Evolutionary conservation across 768 basidiomycete genomes (phyloP).

Genomic region (Rickenella mellea): DNA sequence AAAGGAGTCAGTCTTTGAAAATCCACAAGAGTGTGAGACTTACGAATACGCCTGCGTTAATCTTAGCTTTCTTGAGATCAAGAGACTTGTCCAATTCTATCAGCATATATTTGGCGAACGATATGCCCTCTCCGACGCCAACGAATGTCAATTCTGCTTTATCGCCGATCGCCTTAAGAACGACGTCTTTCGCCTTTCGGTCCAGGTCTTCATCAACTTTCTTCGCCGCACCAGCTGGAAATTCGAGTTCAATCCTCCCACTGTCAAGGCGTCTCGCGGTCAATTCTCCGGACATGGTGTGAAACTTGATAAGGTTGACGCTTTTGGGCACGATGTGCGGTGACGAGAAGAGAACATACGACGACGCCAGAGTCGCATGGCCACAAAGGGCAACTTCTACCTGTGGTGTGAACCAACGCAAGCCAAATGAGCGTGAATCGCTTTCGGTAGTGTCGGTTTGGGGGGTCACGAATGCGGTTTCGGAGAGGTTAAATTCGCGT

Average conservation of each 20-base stretch:
- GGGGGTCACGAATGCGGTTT: constrained; percentile 12
- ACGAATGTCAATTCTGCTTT: constrained; percentile 9
- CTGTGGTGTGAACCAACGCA: constrained; percentile 20
- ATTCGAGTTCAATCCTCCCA: constrained; percentile 15
- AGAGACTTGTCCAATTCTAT: constrained; percentile 14
- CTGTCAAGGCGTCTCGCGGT: constrained; percentile 4
- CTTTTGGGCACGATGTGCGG: constrained; percentile 1
- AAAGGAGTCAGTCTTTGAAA: neutral
- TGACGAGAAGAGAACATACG: constrained; percentile 14
- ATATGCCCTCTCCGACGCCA: constrained; percentile 3
- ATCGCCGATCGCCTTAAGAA: constrained; percentile 6
- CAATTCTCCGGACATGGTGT: constrained; percentile 12
- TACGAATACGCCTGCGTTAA: constrained; percentile 13
- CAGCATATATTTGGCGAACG: constrained; percentile 10
- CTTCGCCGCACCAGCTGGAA: constrained; percentile 11
- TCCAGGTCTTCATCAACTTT: constrained; percentile 4
- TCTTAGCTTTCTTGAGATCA: constrained; percentile 9
- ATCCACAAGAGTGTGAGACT: constrained; percentile 2
- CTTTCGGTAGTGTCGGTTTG: neutral
- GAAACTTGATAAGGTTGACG: constrained; percentile 10
- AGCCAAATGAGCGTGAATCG: constrained; percentile 4
- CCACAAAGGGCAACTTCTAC: constrained; percentile 20
- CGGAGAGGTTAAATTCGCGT: constrained; percentile 13
- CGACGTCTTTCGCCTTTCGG: neutral
- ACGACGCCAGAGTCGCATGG: constrained; percentile 23